These are phyloP conservation scores for Melastoma candidum DNA, from an alignment of 441 rosid genomes.

Conservation along the genomic window DNA sequence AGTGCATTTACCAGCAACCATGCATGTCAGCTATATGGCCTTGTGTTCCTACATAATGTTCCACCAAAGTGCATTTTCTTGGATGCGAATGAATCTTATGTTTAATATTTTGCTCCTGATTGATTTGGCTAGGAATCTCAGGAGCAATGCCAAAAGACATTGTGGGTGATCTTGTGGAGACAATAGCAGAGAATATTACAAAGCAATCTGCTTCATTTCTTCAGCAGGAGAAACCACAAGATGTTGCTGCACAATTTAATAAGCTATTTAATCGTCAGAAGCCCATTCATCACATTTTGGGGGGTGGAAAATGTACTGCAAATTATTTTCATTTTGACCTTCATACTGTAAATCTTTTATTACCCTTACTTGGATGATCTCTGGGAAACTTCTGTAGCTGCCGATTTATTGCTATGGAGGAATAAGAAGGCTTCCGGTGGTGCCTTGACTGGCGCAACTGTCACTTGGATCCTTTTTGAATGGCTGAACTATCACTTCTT, in stretches of 20 bases:
- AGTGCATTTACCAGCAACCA: too few species aligned
- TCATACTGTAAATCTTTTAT: neutral
- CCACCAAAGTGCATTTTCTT: too few species aligned
- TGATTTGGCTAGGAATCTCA: too few species aligned
- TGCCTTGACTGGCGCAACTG: constrained; percentile 61
- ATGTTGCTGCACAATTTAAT: constrained; percentile 47
- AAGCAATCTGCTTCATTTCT: constrained; percentile 52
- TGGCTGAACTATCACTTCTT: constrained; percentile 88
- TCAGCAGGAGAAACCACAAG: constrained; percentile 39
- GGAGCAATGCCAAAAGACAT: too few species aligned
- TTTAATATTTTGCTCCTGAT: too few species aligned
- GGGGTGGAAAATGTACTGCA: constrained; percentile 79
- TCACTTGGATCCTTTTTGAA: constrained; percentile 86
- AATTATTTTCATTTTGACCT: neutral
- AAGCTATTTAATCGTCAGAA: constrained; percentile 76
- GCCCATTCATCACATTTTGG: constrained; percentile 61
- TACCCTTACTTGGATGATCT: neutral
- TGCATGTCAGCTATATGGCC: too few species aligned
- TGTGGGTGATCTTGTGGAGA: constrained; percentile 31
- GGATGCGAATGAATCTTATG: too few species aligned
- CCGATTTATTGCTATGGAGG: constrained; percentile 99
- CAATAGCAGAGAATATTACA: constrained; percentile 42
- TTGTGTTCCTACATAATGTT: too few species aligned
- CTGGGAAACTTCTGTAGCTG: constrained; percentile 43
- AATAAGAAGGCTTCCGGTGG: constrained; percentile 93